Percentiles rank a stretch among this genome's conserved stretches.
These are phyloP conservation scores for Xerocomus brunneocitrinus DNA, from an alignment of 768 basidiomycete species.

Conservation along the genomic window DNA sequence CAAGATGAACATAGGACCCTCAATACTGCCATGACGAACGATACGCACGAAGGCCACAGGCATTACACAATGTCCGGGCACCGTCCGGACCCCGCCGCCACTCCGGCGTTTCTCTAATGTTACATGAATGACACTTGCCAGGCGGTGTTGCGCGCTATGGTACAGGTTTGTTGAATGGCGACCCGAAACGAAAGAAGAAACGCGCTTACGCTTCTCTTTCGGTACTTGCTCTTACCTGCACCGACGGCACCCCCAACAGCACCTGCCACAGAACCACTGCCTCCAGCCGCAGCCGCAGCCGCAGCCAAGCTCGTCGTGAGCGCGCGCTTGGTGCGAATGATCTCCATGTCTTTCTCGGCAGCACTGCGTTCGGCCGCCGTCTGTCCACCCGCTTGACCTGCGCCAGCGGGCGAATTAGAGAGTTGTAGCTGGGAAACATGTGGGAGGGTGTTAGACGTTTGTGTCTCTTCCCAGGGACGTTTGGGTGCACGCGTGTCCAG, in stretches of 20 bases:
- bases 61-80: conserved; percentile 79
- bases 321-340: conserved; percentile 79
- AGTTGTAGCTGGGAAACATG: conserved; percentile 26
- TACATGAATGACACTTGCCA: conserved; percentile 84
- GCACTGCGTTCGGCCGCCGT: conserved; percentile 48
- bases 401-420: conserved; percentile 10
- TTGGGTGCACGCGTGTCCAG: conserved; percentile 55
- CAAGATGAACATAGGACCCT: background rate
- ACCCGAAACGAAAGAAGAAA: conserved; percentile 5
- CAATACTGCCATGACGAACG: background rate
- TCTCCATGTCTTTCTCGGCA: conserved; percentile 81
- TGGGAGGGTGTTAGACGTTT: conserved; percentile 12
- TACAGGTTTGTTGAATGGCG: conserved; percentile 23
- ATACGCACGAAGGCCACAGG: conserved; percentile 70
- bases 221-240: conserved; percentile 65
- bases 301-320: conserved; percentile 57
- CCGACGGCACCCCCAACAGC: conserved; percentile 20
- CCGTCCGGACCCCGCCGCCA: conserved; percentile 85
- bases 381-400: conserved; percentile 15
- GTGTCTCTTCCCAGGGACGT: conserved; percentile 71
- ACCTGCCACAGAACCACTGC: conserved; percentile 32
- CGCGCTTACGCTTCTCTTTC: conserved; percentile 75
- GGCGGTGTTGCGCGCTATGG: conserved; percentile 78
- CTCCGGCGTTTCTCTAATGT: conserved; percentile 85
- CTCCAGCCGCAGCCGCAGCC: conserved; percentile 36